Conservation (phyloP, 306 rosid species). For the Casuarina equisetifolia region DNA sequence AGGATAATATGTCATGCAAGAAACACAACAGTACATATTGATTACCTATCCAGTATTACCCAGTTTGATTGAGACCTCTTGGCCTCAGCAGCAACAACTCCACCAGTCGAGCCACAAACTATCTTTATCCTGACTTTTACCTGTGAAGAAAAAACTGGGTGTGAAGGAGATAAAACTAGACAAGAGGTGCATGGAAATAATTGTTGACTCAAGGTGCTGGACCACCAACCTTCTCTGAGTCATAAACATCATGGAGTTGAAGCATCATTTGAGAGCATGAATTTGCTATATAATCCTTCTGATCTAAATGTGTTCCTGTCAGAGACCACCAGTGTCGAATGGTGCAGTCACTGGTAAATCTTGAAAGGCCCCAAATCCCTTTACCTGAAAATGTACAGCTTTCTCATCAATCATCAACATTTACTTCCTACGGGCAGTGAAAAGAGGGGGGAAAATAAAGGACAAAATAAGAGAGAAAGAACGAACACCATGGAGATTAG, state of each 20-base stretch:
- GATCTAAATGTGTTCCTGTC: constrained; percentile 60
- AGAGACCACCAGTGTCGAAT: constrained; percentile 49
- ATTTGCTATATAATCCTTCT: constrained; percentile 71
- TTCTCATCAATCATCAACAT: constrained; percentile 20
- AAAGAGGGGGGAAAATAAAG: neutral
- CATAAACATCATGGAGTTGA: constrained; percentile 79
- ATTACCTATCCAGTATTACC: constrained; percentile 93
- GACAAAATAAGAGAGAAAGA: neutral
- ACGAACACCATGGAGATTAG: neutral
- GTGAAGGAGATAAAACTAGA: constrained; percentile 23
- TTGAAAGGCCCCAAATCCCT: constrained; percentile 66
- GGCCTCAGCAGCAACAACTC: constrained; percentile 85
- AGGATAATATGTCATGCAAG: constrained; percentile 11
- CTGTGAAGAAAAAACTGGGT: constrained; percentile 42
- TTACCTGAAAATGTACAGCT: constrained; percentile 52
- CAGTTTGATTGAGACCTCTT: constrained; percentile 86
- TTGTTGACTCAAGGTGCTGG: constrained; percentile 12
- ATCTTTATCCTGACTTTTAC: constrained; percentile 79
- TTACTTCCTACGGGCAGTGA: neutral
- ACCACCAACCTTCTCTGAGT: constrained; percentile 70
- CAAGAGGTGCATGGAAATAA: constrained; percentile 9
- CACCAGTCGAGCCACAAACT: constrained; percentile 51
- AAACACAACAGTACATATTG: constrained; percentile 22
- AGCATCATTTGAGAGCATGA: constrained; percentile 86
- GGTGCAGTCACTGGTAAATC: constrained; percentile 70